Evolutionary conservation across 441 rosid species (phyloP), one percentile per base, ranked within the genome.

Genomic region (Erysimum cheiri): DNA sequence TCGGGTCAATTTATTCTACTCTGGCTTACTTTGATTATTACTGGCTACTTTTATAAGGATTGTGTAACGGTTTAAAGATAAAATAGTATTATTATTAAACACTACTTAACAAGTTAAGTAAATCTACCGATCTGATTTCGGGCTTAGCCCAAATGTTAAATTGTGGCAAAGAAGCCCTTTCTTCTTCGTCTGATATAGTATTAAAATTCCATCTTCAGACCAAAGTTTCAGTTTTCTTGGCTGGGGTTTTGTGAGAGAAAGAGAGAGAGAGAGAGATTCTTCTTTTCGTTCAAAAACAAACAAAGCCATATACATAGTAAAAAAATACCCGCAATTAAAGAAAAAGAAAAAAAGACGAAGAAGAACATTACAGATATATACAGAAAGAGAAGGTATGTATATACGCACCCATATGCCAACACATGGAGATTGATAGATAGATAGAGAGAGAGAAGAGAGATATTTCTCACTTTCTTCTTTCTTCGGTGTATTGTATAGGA

Each of bases 341-440:
- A 49, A 19, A 19, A 13, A 28, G n/a, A n/a, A 37, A 60, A 32
- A 50, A 35, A 54, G 1, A 28, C 24, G 61, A 13, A 59, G 22
- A 60, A 71, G 76, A 70, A 65, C 73, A 77, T 54, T 77, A 71
- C 71, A 59, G 63, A 44, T 49, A 77, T 10, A 76, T 33, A 59
- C 52, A 70, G 61, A 70, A 62, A 75, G 46, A 71, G 65, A 72
- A 64, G 74, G 75, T 64, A 63, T 70, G n/a, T n/a, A n/a, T n/a
- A 54, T 39, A 76, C 70, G 66, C 52, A 65, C 52, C 60, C 79
- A 77, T 77, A 76, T 76, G 72, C 75, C 50, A 76, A 53, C 72
- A 77, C 73, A 73, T 69, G 56, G 68, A 71, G 43, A 71, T 47
- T 63, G 39, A 62, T 3, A 71, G 47, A 67, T 9, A 28, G 74